Base-by-base conservation (phyloP, 306 rosid species). In the Malus orientalis region DNA sequence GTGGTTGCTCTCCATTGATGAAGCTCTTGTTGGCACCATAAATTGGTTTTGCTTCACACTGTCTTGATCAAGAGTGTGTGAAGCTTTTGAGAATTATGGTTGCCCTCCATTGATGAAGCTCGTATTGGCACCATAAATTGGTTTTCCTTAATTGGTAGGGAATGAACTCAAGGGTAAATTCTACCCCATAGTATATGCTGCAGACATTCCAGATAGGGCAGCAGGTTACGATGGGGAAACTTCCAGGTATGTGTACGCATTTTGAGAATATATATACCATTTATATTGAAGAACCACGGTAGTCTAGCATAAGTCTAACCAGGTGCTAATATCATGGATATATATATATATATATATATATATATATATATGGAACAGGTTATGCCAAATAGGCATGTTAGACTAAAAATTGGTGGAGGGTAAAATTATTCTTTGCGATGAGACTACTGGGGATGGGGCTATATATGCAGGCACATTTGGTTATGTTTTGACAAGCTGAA, bases 361-460 rank as follows among this genome's bases (percentile, higher is more conserved):
- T 40, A 40, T 40, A 40, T 55, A 6, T 54, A 57, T 57, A n/a
- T 33, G 23, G 63, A 84, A 90, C 45, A 57, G 4, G n/a, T 2
- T 40, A 4, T 89, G 90, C 62, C 0, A 0, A 0, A 2, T 6
- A 45, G 29, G 55, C 29, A 6, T 86, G 5, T 40, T 90, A 54
- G 83, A 86, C 33, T 3, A 27, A 30, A 45, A 71, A 4, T 70
- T 76, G 58, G 82, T 86, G 32, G 77, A 70, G 15, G 96, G 88
- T 8, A 88, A 86, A 49, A 86, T 90, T n/a, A 76, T 90, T 67
- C 11, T 23, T 90, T 90, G 96, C 25, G 85, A 81, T 4, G 22
- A 36, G 4, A 0, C 6, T 1, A 2, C 4, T 0, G 36, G 14
- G 2, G 3, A 9, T 0, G 66, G 74, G 1, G 78, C 75, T 1